A percentile compares a stretch with the other conserved stretches of the same genome.
Evolutionary conservation across 306 rosid species (phyloP).

Genomic region (Lathyrus sativus): DNA sequence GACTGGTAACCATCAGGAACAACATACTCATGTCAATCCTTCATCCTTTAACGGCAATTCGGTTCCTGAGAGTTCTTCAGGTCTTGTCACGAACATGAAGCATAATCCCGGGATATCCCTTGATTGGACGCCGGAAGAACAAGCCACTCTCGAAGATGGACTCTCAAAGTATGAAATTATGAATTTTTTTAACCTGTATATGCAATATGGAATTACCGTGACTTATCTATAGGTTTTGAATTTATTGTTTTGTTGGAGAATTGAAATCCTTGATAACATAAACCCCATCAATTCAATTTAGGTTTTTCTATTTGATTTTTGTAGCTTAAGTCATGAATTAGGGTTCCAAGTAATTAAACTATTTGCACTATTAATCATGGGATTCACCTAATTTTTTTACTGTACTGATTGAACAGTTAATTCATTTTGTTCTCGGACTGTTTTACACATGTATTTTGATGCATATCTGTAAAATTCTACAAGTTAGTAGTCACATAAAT

Average conservation of each 20-base stretch:
- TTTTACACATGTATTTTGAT: slow-evolving; percentile 6
- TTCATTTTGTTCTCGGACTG: background rate
- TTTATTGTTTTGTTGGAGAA: background rate
- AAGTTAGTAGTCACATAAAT: slow-evolving; percentile 6
- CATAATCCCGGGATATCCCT: slow-evolving; percentile 89
- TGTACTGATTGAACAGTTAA: background rate
- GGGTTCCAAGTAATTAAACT: background rate
- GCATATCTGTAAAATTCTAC: slow-evolving; percentile 7
- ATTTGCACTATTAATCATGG: too few species aligned
- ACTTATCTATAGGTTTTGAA: background rate
- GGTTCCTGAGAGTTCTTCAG: slow-evolving; percentile 68
- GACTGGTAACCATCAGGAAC: slow-evolving; percentile 75
- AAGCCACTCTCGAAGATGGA: slow-evolving; percentile 77
- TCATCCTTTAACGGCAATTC: slow-evolving; percentile 81
- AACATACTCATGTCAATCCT: slow-evolving; percentile 58
- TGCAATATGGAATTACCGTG: slow-evolving; percentile 1
- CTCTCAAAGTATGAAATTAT: slow-evolving; percentile 68
- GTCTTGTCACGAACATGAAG: slow-evolving; percentile 75
- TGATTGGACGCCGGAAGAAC: slow-evolving; percentile 91
- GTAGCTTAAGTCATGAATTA: background rate
- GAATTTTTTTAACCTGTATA: background rate
- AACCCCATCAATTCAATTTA: slow-evolving; percentile 4
- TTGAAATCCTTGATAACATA: background rate
- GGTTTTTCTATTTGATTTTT: background rate
- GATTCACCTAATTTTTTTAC: background rate